phyloP scores from a whole-genome alignment of 345 rosid species.

The Populus alba region DNA sequence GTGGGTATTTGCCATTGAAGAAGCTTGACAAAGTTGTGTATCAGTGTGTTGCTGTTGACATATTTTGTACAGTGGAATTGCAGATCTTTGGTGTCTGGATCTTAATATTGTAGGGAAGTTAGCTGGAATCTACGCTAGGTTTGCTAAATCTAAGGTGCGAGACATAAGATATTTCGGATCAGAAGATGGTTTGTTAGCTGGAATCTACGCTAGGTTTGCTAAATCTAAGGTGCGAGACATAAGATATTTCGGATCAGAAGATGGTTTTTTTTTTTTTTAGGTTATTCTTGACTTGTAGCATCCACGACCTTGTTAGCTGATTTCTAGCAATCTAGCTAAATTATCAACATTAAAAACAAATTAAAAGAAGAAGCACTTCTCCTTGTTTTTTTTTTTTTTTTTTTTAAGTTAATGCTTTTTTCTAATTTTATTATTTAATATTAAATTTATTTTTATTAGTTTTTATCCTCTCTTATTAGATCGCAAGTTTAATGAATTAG shows the following conservation, averaged over 20 bases:
- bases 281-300: too few species aligned
- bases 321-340: too few species aligned
- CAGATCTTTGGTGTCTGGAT: conserved; percentile 35
- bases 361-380: too few species aligned
- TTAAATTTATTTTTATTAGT: too few species aligned
- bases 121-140: conserved; percentile 38
- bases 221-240: conserved; percentile 10
- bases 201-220: conserved; percentile 39
- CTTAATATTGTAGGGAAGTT: conserved; percentile 22
- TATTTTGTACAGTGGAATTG: background rate
- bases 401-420: too few species aligned
- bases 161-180: conserved; percentile 10
- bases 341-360: too few species aligned
- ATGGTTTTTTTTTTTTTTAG: background rate
- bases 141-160: conserved; percentile 19
- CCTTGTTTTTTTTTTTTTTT: too few species aligned
- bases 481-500: too few species aligned
- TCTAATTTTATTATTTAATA: too few species aligned
- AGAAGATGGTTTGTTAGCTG: conserved; percentile 10
- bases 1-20: conserved; percentile 45
- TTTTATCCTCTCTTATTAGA: too few species aligned
- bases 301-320: too few species aligned
- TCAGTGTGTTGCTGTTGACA: conserved; percentile 33
- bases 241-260: conserved; percentile 10
- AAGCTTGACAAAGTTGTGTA: conserved; percentile 7